Evolutionary conservation across 345 rosid species (phyloP).

Genomic region (Gossypium ekmanianum): DNA sequence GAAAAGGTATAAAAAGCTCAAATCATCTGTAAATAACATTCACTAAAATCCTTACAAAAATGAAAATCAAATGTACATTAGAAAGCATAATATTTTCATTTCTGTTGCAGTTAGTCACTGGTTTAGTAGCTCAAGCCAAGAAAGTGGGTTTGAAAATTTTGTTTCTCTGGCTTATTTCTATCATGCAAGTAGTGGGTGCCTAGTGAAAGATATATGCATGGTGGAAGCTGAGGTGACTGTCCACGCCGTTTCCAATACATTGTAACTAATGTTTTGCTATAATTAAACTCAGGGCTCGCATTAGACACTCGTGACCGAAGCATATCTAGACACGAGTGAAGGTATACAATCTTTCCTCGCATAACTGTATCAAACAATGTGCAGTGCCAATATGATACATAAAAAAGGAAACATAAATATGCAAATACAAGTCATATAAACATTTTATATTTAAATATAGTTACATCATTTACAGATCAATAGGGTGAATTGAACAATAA

Average conservation of each 20-base stretch:
- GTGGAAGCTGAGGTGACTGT: conserved; percentile 39
- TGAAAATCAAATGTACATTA: neutral
- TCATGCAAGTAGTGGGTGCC: conserved; percentile 12
- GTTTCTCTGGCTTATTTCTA: conserved; percentile 18
- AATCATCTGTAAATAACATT: neutral
- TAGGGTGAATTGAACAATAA: neutral
- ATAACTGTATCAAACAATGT: too few species aligned
- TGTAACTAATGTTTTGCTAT: conserved; percentile 3
- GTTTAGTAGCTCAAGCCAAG: conserved; percentile 27
- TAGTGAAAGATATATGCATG: conserved; percentile 25
- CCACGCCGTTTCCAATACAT: conserved; percentile 25
- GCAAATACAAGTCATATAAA: neutral
- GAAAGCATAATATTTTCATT: neutral
- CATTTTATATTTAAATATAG: neutral
- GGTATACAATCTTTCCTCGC: too few species aligned
- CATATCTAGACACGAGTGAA: too few species aligned
- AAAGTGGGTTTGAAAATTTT: conserved; percentile 31
- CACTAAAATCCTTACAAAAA: neutral
- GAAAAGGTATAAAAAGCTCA: conserved; percentile 28
- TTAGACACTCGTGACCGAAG: too few species aligned
- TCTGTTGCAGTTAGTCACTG: conserved; percentile 28
- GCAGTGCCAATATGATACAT: neutral
- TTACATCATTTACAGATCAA: neutral
- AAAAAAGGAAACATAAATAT: neutral
- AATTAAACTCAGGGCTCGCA: neutral